A percentile compares a stretch with the other conserved stretches of the same genome.
Evolutionary conservation across 345 rosid species (phyloP).

Genomic region (Eucalyptus urophylla): DNA sequence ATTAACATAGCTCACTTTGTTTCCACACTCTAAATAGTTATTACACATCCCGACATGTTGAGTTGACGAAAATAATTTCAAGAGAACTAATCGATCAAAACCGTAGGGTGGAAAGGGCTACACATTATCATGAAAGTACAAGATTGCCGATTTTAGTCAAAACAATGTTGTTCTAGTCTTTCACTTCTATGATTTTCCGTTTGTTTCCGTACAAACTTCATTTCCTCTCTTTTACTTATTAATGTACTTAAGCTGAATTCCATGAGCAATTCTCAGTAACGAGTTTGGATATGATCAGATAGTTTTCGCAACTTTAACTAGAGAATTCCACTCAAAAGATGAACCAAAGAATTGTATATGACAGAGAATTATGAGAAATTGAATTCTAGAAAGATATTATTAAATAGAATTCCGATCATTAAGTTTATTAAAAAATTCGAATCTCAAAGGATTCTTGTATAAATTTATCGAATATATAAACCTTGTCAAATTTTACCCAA

Average conservation of each 20-base stretch:
- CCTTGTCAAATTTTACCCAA: neutral
- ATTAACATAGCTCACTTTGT: neutral
- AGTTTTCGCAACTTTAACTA: neutral
- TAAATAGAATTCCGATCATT: neutral
- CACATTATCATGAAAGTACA: neutral
- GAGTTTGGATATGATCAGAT: neutral
- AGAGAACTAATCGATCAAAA: neutral
- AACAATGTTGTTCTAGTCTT: neutral
- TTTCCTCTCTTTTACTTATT: neutral
- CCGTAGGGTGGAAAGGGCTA: neutral
- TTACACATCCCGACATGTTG: neutral
- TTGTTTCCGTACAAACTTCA: neutral
- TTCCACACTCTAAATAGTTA: neutral
- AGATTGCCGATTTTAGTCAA: neutral
- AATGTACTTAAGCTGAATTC: neutral
- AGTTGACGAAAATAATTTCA: neutral
- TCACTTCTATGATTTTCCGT: neutral
- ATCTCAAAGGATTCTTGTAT: neutral
- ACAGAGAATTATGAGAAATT: neutral
- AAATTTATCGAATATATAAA: neutral
- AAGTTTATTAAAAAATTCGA: neutral
- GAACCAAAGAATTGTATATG: neutral
- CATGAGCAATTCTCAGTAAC: neutral
- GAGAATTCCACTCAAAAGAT: neutral
- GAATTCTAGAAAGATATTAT: neutral